Percentiles rank a stretch among this genome's conserved stretches.
Conservation (phyloP, 768 basidiomycete genomes). For the Leccinum subtestaceum region DNA sequence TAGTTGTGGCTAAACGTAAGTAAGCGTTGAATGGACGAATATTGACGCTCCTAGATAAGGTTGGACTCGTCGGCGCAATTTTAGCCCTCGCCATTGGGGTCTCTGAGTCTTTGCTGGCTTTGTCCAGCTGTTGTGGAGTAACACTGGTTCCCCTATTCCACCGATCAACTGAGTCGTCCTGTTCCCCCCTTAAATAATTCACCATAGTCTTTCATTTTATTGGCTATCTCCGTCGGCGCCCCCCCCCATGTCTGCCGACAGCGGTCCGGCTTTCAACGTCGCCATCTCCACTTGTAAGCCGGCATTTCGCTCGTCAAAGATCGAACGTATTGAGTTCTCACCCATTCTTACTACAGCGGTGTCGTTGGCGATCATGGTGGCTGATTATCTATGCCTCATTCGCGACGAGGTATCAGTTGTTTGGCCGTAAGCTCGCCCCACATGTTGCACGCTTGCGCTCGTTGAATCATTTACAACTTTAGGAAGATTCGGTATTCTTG, state of each 20-base stretch:
- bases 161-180: not conserved
- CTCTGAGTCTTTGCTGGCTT: not conserved
- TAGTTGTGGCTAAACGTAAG: not conserved
- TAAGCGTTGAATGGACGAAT: not conserved
- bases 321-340: not conserved
- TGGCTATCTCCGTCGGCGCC: not conserved
- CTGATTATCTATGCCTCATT: conserved; percentile 12
- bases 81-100: not conserved
- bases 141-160: not conserved
- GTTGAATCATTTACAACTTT: not conserved
- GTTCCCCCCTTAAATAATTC: not conserved
- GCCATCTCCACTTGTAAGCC: conserved; percentile 13
- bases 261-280: conserved; percentile 4
- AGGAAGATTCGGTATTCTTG: conserved; percentile 11
- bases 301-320: not conserved
- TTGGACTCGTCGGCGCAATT: not conserved
- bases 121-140: not conserved
- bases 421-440: conserved; percentile 21
- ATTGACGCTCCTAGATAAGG: not conserved
- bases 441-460: not conserved
- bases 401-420: conserved; percentile 15
- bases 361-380: conserved; percentile 14
- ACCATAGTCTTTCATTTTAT: conserved; percentile 4
- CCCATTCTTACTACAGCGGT: not conserved
- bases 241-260: not conserved